Conservation (phyloP, 768 basidiomycete genomes). For the Chalciporus piperatus region DNA sequence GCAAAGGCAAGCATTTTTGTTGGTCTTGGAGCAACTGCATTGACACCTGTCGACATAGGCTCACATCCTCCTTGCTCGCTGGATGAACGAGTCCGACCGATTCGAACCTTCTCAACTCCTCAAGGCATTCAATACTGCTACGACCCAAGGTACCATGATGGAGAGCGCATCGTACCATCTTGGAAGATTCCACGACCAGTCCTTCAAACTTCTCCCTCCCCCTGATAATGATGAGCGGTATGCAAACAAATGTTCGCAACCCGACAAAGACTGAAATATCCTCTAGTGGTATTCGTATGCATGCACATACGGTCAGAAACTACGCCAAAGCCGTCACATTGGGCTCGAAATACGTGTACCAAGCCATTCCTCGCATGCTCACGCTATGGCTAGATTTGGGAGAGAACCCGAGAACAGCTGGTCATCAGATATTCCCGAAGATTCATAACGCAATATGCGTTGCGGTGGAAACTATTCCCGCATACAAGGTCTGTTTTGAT, state of each 20-base stretch:
- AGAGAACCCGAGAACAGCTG: slow-evolving; percentile 40
- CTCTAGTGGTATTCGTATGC: slow-evolving; percentile 60
- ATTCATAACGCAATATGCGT: slow-evolving; percentile 56
- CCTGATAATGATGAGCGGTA: slow-evolving; percentile 54
- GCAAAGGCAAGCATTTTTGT: slow-evolving; percentile 58
- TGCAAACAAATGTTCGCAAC: not conserved
- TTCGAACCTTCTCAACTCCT: slow-evolving; percentile 66
- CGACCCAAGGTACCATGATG: slow-evolving; percentile 53
- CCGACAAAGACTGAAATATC: not conserved
- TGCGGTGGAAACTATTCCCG: slow-evolving; percentile 60
- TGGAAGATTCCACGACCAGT: slow-evolving; percentile 86
- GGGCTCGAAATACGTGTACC: slow-evolving; percentile 96
- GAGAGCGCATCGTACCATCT: slow-evolving; percentile 86
- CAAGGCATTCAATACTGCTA: slow-evolving; percentile 52
- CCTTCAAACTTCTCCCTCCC: slow-evolving; percentile 51
- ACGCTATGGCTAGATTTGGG: slow-evolving; percentile 94
- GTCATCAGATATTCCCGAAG: slow-evolving; percentile 44
- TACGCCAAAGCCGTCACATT: slow-evolving; percentile 69
- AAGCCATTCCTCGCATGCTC: slow-evolving; percentile 88
- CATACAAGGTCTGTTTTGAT: slow-evolving; percentile 66
- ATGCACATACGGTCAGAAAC: slow-evolving; percentile 58
- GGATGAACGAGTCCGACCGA: slow-evolving; percentile 89
- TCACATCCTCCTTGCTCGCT: slow-evolving; percentile 77
- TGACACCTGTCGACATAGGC: slow-evolving; percentile 44
- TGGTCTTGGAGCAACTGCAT: not conserved